Conservation (phyloP, 2,329 filamentous ascomycete genomes). For the Aspergillus ochraceoroseus region DNA sequence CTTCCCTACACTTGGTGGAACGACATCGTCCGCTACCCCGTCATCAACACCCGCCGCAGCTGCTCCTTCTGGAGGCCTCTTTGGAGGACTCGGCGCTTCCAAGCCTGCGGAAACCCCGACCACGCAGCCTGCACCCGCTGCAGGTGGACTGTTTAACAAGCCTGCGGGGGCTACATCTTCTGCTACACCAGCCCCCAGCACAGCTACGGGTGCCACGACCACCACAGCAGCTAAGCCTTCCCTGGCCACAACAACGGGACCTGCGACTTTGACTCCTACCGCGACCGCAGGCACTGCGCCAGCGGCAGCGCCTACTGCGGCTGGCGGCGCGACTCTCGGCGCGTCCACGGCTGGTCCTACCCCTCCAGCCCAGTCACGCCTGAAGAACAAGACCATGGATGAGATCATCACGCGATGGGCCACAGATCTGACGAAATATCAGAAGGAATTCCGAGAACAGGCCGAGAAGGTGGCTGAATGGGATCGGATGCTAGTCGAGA, state of each 20-base stretch:
- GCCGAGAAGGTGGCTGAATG: slow-evolving; percentile 81
- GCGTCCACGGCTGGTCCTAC: slow-evolving; percentile 75
- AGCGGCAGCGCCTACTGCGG: slow-evolving; percentile 29
- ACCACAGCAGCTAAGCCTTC: slow-evolving; percentile 24
- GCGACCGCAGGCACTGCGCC: slow-evolving; percentile 30
- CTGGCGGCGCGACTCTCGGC: slow-evolving; percentile 46
- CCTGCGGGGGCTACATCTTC: slow-evolving; percentile 25
- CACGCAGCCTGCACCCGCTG: slow-evolving; percentile 19
- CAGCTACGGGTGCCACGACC: slow-evolving; percentile 21
- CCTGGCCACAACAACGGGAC: slow-evolving; percentile 27
- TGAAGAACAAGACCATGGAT: slow-evolving; percentile 99
- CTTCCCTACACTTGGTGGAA: slow-evolving; percentile 29
- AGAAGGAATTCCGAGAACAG: slow-evolving; percentile 91
- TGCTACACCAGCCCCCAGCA: slow-evolving; percentile 22
- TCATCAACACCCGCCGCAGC: slow-evolving; percentile 30
- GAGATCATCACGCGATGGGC: slow-evolving; percentile 98
- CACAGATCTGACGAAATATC: slow-evolving; percentile 88
- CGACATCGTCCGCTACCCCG: slow-evolving; percentile 30
- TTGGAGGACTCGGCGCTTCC: slow-evolving; percentile 28
- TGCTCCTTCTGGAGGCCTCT: slow-evolving; percentile 28
- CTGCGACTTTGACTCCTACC: slow-evolving; percentile 30
- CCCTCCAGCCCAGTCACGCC: slow-evolving; percentile 72
- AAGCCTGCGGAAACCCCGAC: slow-evolving; percentile 30
- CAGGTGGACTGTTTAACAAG: slow-evolving; percentile 25
- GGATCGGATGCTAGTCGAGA: slow-evolving; percentile 89